Evolutionary conservation across 306 rosid species (phyloP).

Genomic region (Ceratonia siliqua): DNA sequence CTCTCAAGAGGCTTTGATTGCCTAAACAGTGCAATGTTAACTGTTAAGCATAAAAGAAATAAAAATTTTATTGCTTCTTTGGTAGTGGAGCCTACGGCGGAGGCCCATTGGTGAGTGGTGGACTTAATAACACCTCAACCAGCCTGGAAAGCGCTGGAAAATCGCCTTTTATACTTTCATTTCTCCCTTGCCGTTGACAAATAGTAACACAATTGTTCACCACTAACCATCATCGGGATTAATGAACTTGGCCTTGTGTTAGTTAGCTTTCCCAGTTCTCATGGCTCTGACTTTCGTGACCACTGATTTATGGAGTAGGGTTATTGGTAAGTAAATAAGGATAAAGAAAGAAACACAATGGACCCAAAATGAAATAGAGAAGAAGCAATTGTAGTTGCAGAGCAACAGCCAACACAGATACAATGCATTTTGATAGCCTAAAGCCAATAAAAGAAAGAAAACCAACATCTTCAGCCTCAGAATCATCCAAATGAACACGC

Average conservation of each 20-base stretch:
- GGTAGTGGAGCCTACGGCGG: slow-evolving; percentile 21
- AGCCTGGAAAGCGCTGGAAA: slow-evolving; percentile 20
- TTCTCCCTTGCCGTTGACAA: background rate
- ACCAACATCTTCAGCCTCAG: no score
- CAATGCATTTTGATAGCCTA: background rate
- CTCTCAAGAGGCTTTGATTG: background rate
- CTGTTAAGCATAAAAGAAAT: background rate
- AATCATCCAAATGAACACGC: background rate
- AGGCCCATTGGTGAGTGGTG: background rate
- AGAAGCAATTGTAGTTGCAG: background rate
- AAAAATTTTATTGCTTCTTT: background rate
- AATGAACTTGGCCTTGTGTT: background rate
- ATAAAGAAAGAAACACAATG: background rate
- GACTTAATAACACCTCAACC: background rate
- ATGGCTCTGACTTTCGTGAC: background rate
- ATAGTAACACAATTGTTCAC: background rate
- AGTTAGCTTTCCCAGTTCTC: background rate
- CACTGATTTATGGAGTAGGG: background rate
- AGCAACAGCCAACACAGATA: no score
- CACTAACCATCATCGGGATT: background rate
- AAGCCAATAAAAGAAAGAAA: background rate
- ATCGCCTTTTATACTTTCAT: background rate
- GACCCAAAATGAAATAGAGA: background rate
- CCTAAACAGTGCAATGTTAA: background rate
- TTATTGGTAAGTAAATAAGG: background rate